Conservation (phyloP, 805 yeast genomes). For the Schizosaccharomyces pombe region DNA sequence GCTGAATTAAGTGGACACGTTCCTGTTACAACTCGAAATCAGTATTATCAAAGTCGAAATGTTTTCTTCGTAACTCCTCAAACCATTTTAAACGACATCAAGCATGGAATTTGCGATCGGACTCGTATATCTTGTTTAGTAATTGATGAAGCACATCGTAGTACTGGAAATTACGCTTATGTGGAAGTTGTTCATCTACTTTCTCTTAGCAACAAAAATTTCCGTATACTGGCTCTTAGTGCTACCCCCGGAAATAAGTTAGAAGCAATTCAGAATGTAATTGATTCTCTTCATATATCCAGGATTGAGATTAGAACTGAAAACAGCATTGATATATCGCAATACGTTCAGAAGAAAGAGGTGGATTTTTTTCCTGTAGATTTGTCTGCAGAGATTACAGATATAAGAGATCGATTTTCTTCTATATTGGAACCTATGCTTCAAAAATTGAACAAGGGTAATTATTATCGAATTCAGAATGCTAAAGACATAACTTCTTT, state of each 20-base stretch:
- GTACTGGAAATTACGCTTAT: constrained; percentile 76
- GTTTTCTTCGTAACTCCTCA: constrained; percentile 93
- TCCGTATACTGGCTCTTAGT: constrained; percentile 62
- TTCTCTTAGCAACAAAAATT: constrained; percentile 37
- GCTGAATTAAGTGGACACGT: constrained; percentile 47
- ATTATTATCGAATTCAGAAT: constrained; percentile 39
- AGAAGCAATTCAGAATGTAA: constrained; percentile 70
- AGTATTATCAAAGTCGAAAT: constrained; percentile 53
- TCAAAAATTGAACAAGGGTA: constrained; percentile 32
- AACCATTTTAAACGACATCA: constrained; percentile 74
- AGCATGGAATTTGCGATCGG: constrained; percentile 53
- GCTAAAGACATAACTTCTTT: constrained; percentile 50
- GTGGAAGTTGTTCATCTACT: constrained; percentile 54
- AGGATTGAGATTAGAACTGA: constrained; percentile 72
- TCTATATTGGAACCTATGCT: constrained; percentile 45
- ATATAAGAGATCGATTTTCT: constrained; percentile 31
- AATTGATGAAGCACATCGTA: constrained; percentile 88
- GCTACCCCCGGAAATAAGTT: constrained; percentile 88
- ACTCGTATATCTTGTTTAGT: constrained; percentile 51
- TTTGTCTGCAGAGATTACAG: constrained; percentile 30
- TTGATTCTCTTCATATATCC: constrained; percentile 49
- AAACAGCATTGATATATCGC: constrained; percentile 51
- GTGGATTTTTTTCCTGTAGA: constrained; percentile 37
- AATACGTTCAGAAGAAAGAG: constrained; percentile 48
- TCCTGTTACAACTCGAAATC: constrained; percentile 35